Evolutionary conservation across 2,329 filamentous ascomycete species (phyloP).

Genomic region (Colletotrichum caudatum): DNA sequence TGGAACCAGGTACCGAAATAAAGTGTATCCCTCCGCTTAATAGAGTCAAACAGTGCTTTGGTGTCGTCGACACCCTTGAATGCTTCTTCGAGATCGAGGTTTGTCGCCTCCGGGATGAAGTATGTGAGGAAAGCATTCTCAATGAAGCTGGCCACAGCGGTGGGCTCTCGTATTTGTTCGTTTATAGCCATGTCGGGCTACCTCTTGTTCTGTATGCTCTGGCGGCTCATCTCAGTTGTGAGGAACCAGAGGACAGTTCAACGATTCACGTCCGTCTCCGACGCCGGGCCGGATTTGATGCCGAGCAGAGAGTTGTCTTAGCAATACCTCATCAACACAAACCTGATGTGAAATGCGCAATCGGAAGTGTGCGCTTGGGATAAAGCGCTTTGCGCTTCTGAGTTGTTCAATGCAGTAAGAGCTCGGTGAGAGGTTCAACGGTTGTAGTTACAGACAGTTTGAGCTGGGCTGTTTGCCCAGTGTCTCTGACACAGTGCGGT

Average conservation of each 20-base stretch:
- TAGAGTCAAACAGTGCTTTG: constrained; percentile 64
- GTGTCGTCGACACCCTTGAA: constrained; percentile 59
- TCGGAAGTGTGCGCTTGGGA: no score
- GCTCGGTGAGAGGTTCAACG: constrained; percentile 24
- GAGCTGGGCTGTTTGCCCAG: not conserved
- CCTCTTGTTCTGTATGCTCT: constrained; percentile 22
- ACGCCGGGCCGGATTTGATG: not conserved
- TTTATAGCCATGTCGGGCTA: constrained; percentile 44
- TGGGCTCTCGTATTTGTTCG: constrained; percentile 22
- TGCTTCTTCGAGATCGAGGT: constrained; percentile 65
- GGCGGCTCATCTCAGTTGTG: constrained; percentile 22
- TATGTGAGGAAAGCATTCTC: constrained; percentile 71
- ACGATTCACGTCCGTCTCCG: constrained; percentile 8
- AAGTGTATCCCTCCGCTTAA: constrained; percentile 72
- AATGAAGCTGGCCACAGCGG: constrained; percentile 60
- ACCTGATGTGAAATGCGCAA: not conserved
- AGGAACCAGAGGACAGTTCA: constrained; percentile 23
- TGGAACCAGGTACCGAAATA: constrained; percentile 73
- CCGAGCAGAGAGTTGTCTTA: not conserved
- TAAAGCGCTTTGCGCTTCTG: not conserved
- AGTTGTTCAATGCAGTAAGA: not conserved
- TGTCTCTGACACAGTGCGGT: constrained; percentile 19
- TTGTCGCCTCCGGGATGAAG: constrained; percentile 68
- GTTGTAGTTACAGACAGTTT: constrained; percentile 18
- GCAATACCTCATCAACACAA: not conserved